Base-by-base conservation (phyloP, 2,329 filamentous ascomycete genomes). In the Ophiostoma himal-ulmi region DNA sequence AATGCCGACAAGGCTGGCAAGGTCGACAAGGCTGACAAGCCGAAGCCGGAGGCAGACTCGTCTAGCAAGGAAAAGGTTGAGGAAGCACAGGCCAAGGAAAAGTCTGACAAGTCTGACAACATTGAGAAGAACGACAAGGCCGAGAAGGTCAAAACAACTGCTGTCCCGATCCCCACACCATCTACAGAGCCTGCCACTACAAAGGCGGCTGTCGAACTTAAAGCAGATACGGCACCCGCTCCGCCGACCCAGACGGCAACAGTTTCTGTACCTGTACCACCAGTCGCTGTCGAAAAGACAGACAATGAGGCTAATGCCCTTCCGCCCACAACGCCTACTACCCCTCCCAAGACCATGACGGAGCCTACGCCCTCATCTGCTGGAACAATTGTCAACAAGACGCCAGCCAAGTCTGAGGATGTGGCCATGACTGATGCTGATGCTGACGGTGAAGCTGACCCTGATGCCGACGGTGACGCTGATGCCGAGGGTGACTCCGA, bases 11-110 rank as follows among this genome's bases (percentile, higher is more conserved):
- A 65, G 62, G 36, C 34, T 1, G 26, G 30, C 57, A 36, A 62
- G 54, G 54, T 26, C 11, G 62, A 37, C 17, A 65, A 65, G 62
- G 1, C 34, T 13, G 76, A 73, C 36, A 69, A 71, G 20, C 68
- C 68, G 11, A 72, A 74, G 20, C 36, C 69, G 22, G 71, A 67
- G 30, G 17, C 22, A 10, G 44, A 39, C 26, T 52, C 13, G 36
- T 39, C 48, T 13, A 36, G 1, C 36, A 57, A 67, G 65, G 65
- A 44, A 5, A 44, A 41, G 36, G 20, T 37, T 5, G 64, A 66
- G 11, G 20, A 22, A n/a, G n/a, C 20, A 11, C n/a, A 39, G 22
- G 14, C 14, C 6, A 41, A 17, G 11, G 65, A 67, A 3, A 41
- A 41, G n/a, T 5, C 65, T 17, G 62, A 41, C n/a, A 41, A 65